phyloP scores from a whole-genome alignment of 495 filamentous ascomycete species.

The Antarctomyces pellizariae region DNA sequence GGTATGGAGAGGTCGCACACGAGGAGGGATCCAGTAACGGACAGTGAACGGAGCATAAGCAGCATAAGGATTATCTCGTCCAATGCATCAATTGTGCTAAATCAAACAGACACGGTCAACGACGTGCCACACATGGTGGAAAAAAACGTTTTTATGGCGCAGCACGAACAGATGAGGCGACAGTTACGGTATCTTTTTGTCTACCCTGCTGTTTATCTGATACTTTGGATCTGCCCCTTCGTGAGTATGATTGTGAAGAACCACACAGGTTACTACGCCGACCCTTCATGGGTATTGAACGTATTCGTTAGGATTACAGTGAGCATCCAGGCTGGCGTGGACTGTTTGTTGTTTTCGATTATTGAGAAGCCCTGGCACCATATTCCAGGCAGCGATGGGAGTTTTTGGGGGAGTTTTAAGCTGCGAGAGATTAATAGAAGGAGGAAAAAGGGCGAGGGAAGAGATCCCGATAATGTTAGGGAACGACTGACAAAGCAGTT shows the following conservation, averaged over 20 bases:
- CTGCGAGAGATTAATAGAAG: too few relatives aligned
- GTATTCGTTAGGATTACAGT: constrained; percentile 30
- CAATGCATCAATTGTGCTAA: too few relatives aligned
- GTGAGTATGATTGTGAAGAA: constrained; percentile 34
- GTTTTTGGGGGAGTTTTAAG: constrained; percentile 18
- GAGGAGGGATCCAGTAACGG: too few relatives aligned
- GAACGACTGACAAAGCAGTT: too few relatives aligned
- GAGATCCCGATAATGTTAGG: too few relatives aligned
- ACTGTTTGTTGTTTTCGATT: constrained; percentile 38
- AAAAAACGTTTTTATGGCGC: too few relatives aligned
- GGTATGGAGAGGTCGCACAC: too few relatives aligned
- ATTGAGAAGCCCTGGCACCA: constrained; percentile 49
- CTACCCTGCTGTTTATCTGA: constrained; percentile 46
- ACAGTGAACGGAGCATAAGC: too few relatives aligned
- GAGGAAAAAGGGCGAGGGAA: too few relatives aligned
- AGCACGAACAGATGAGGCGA: constrained; percentile 32
- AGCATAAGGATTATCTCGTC: too few relatives aligned
- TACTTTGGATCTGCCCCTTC: constrained; percentile 53
- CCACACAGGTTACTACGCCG: constrained; percentile 22
- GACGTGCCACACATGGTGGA: too few relatives aligned
- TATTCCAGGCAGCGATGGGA: constrained; percentile 21
- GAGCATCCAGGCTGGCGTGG: constrained; percentile 35
- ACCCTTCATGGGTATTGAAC: constrained; percentile 29
- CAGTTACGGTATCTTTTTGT: constrained; percentile 47
- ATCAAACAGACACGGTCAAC: too few relatives aligned